Base-by-base conservation (phyloP, 352 stramenopile genomes). In the Hyaloperonospora arabidopsidis region DNA sequence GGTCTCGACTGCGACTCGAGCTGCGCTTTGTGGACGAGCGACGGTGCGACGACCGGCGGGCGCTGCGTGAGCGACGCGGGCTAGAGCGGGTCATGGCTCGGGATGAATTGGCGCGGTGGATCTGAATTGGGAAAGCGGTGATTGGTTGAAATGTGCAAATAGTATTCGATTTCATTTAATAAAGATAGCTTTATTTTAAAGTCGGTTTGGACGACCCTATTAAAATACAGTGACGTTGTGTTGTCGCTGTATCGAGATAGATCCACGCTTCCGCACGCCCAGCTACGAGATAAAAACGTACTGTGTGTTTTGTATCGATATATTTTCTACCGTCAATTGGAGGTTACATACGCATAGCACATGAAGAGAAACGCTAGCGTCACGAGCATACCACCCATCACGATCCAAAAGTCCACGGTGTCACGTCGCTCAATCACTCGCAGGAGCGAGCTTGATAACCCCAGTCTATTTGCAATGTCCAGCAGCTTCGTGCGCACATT, bases 331-430 rank as follows among this genome's bases (percentile, higher is more conserved):
- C n/a, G n/a, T n/a, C n/a, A 70, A 17, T 44, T 65, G 36, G 59
- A 43, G 1, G 58, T 60, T 19, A 72, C 46, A 55, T 87, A 91
- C 35, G 65, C 65, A 22, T 87, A 79, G 60, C 83, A 93, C 12
- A 70, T 62, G 39, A 89, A 93, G 43, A 93, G 63, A 49, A 91
- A 91, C 3, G 84, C 40, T n/a, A 93, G 63, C 25, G 84, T 90
- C 55, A 92, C 63, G 43, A 89, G 21, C 79, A 95, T 95, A 12
- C 84, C 84, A 10, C 60, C 78, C 17, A 88, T 67, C 1, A 93
- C 83, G 49, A 93, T 89, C 83, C 78, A 93, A 41, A 83, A 87
- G 52, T 93, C 83, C 22, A 88, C 74, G 1, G 76, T 84, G 46
- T 93, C 83, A 44, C 83, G 70, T 21, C 79, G 62, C 54, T 93